These are phyloP conservation scores for Hypoxylon sp. DNA, from an alignment of 2,329 filamentous ascomycete species.

Conservation along the genomic window DNA sequence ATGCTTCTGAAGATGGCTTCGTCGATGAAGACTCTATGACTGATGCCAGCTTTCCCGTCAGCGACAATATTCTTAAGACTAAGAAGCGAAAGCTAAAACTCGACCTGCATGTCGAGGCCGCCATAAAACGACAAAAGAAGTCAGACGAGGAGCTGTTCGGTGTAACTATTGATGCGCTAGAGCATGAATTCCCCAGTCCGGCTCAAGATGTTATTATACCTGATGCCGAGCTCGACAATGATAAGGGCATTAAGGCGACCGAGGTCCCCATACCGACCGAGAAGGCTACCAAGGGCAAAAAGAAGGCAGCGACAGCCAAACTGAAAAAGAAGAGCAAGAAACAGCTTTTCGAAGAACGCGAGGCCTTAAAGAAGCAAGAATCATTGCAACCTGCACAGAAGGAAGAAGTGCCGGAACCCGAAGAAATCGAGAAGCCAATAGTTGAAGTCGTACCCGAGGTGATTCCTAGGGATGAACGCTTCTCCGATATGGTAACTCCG, in stretches of 20 bases:
- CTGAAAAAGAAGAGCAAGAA: slow-evolving; percentile 70
- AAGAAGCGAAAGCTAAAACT: slow-evolving; percentile 77
- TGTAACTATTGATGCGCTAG: slow-evolving; percentile 67
- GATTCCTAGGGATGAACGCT: slow-evolving; percentile 59
- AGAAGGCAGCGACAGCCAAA: slow-evolving; percentile 63
- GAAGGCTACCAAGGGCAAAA: slow-evolving; percentile 62
- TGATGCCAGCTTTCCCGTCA: slow-evolving; percentile 75
- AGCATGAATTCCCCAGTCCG: slow-evolving; percentile 60
- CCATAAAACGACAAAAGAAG: slow-evolving; percentile 84
- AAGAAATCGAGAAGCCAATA: slow-evolving; percentile 39
- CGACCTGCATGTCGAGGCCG: slow-evolving; percentile 73
- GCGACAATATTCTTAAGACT: slow-evolving; percentile 63
- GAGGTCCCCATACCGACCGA: slow-evolving; percentile 59
- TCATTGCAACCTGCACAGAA: slow-evolving; percentile 54
- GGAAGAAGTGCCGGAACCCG: slow-evolving; percentile 40
- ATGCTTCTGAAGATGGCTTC: slow-evolving; percentile 63
- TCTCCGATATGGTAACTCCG: slow-evolving; percentile 61
- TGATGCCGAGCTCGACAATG: slow-evolving; percentile 60
- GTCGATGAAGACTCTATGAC: slow-evolving; percentile 75
- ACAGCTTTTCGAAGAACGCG: slow-evolving; percentile 51
- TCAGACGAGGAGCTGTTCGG: slow-evolving; percentile 82
- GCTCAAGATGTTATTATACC: slow-evolving; percentile 63
- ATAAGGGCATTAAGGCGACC: slow-evolving; percentile 59
- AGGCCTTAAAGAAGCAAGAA: slow-evolving; percentile 74
- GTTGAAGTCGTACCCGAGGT: slow-evolving; percentile 47